These are phyloP conservation scores for Daldinia bambusicola DNA, from an alignment of 495 filamentous ascomycete species.

Conservation along the genomic window DNA sequence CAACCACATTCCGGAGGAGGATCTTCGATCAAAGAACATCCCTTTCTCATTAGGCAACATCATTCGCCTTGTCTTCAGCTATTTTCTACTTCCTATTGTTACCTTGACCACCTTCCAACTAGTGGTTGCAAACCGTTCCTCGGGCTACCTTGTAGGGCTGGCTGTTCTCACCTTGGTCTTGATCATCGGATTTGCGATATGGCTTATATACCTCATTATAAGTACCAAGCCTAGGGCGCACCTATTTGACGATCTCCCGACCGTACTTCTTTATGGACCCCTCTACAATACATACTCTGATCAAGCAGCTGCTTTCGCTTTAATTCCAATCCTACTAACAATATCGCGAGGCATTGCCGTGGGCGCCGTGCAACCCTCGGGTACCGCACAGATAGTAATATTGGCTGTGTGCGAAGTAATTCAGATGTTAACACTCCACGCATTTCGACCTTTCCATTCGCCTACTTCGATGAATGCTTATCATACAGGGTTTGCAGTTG, in stretches of 20 bases:
- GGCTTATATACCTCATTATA: constrained; percentile 81
- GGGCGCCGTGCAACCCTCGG: constrained; percentile 90
- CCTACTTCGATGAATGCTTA: constrained; percentile 98
- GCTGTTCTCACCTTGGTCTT: constrained; percentile 78
- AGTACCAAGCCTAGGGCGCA: constrained; percentile 82
- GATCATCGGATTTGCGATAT: constrained; percentile 76
- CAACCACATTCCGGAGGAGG: constrained; percentile 79
- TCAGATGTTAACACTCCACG: constrained; percentile 84
- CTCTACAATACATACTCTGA: constrained; percentile 99
- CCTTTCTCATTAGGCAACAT: constrained; percentile 92
- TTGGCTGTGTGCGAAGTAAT: constrained; percentile 95
- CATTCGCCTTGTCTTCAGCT: constrained; percentile 90
- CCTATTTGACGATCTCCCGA: constrained; percentile 92
- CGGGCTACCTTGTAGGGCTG: constrained; percentile 73
- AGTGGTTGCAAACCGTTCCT: constrained; percentile 74
- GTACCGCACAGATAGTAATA: constrained; percentile 89
- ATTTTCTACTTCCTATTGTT: constrained; percentile 86
- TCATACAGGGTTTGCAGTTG: constrained; percentile 81
- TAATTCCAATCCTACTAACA: constrained; percentile 84
- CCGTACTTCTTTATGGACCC: constrained; percentile 88
- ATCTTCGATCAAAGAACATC: constrained; percentile 88
- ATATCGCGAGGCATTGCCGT: constrained; percentile 89
- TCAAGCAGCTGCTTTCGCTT: constrained; percentile 81
- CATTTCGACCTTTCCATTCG: constrained; percentile 88
- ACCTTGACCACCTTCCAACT: constrained; percentile 90